phyloP scores from a whole-genome alignment of 345 rosid species.

The Dipteronia dyeriana region DNA sequence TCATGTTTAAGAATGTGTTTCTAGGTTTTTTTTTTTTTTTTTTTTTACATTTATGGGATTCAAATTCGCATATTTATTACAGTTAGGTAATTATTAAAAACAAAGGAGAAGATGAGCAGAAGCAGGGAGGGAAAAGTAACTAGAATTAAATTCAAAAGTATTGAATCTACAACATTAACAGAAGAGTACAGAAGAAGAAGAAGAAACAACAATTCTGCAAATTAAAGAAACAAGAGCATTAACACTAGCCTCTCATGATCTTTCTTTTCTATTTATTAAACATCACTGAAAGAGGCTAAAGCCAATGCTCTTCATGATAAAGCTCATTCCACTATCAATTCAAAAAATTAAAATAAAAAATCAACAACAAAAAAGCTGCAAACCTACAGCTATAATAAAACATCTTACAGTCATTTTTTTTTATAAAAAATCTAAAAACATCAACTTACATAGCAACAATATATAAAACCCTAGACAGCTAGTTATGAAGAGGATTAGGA shows the following conservation, averaged over 20 bases:
- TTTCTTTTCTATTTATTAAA: constrained; percentile 17
- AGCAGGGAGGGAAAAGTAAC: constrained; percentile 17
- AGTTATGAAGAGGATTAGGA: constrained; percentile 96
- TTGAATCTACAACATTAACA: constrained; percentile 21
- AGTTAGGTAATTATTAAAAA: no score
- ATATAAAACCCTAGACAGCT: constrained; percentile 17
- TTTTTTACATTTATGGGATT: neutral
- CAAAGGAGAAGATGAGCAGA: neutral
- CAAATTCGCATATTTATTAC: neutral
- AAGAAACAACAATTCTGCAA: constrained; percentile 3
- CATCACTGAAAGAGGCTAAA: constrained; percentile 46
- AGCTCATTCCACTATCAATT: constrained; percentile 29
- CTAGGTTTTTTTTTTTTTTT: neutral
- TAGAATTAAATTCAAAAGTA: constrained; percentile 32
- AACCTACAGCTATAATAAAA: neutral
- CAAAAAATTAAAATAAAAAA: constrained; percentile 11
- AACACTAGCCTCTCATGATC: constrained; percentile 40
- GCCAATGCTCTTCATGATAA: constrained; percentile 44
- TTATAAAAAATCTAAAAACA: neutral
- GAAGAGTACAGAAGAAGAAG: constrained; percentile 12
- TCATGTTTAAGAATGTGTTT: neutral
- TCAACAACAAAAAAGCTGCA: constrained; percentile 15
- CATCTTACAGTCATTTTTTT: constrained; percentile 17
- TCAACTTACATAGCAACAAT: constrained; percentile 15
- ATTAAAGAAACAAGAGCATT: constrained; percentile 56